Conservation (phyloP, 148 eudicot species). For the Rhododendron ovatum region DNA sequence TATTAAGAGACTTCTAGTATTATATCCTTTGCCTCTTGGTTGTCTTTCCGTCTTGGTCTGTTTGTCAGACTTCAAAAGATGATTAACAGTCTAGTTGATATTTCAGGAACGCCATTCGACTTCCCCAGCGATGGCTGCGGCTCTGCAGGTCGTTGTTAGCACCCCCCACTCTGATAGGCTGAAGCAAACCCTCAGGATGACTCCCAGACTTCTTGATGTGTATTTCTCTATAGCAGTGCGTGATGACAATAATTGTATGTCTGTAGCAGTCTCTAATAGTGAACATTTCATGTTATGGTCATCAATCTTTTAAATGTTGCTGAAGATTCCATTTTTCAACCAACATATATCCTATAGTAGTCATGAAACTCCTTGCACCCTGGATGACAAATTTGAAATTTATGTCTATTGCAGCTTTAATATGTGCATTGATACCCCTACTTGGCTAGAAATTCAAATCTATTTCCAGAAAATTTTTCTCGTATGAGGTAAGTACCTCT, state of each 20-base stretch:
- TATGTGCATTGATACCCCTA: constrained; percentile 84
- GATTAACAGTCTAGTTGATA: constrained; percentile 15
- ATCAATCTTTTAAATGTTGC: background rate
- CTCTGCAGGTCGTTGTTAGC: no score
- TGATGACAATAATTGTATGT: constrained; percentile 79
- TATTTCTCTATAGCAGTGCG: constrained; percentile 75
- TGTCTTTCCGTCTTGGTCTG: background rate
- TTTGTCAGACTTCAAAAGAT: background rate
- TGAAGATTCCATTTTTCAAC: background rate
- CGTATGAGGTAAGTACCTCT: constrained; percentile 60
- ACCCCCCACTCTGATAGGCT: no score
- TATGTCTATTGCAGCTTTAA: constrained; percentile 55
- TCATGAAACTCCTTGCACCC: background rate
- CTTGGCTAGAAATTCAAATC: constrained; percentile 66
- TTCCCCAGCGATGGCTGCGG: no score
- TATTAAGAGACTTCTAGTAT: background rate
- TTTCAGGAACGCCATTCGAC: no score
- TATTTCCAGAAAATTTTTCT: constrained; percentile 76
- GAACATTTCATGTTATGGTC: background rate
- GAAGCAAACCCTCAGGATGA: no score
- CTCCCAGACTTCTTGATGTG: constrained; percentile 81
- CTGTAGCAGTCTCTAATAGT: constrained; percentile 3
- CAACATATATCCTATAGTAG: background rate
- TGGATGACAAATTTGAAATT: background rate
- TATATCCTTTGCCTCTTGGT: background rate